These are phyloP conservation scores for Passiflora organensis DNA, from an alignment of 345 rosid genomes.

Conservation along the genomic window DNA sequence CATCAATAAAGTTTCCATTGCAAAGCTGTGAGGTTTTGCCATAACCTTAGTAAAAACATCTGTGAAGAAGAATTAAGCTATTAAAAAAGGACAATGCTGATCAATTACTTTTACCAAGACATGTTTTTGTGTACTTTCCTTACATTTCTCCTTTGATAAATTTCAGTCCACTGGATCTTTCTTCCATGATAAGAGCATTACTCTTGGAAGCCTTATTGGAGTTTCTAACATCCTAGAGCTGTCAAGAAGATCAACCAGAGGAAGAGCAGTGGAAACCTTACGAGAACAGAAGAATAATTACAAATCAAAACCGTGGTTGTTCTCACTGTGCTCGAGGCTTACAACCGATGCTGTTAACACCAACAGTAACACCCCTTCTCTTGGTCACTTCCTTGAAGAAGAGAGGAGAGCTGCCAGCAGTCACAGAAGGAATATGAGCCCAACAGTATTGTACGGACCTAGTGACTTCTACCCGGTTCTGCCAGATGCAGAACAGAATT, in stretches of 20 bases:
- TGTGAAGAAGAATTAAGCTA: too few relatives aligned
- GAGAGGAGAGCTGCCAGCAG: constrained; percentile 50
- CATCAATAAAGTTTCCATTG: too few relatives aligned
- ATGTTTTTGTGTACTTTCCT: too few relatives aligned
- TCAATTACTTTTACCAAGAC: too few relatives aligned
- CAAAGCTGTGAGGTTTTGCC: too few relatives aligned
- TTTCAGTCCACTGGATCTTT: constrained; percentile 74
- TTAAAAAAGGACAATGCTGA: too few relatives aligned
- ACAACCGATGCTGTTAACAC: constrained; percentile 54
- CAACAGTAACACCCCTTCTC: constrained; percentile 42
- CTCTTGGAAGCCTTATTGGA: constrained; percentile 76
- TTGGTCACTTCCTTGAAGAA: constrained; percentile 61
- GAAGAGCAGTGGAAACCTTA: constrained; percentile 36
- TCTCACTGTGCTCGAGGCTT: constrained; percentile 71
- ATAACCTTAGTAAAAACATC: too few relatives aligned
- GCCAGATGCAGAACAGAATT: constrained; percentile 12
- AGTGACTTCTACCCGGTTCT: constrained; percentile 22
- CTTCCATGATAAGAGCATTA: constrained; percentile 67
- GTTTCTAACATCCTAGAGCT: constrained; percentile 55
- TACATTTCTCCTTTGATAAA: neutral
- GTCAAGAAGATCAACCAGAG: constrained; percentile 53
- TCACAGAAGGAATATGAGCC: constrained; percentile 23
- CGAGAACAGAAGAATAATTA: constrained; percentile 34
- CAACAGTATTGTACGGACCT: constrained; percentile 12
- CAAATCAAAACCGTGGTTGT: constrained; percentile 58